These are phyloP conservation scores for Amphicarpaea edgeworthii DNA, from an alignment of 306 rosid genomes.

Conservation along the genomic window DNA sequence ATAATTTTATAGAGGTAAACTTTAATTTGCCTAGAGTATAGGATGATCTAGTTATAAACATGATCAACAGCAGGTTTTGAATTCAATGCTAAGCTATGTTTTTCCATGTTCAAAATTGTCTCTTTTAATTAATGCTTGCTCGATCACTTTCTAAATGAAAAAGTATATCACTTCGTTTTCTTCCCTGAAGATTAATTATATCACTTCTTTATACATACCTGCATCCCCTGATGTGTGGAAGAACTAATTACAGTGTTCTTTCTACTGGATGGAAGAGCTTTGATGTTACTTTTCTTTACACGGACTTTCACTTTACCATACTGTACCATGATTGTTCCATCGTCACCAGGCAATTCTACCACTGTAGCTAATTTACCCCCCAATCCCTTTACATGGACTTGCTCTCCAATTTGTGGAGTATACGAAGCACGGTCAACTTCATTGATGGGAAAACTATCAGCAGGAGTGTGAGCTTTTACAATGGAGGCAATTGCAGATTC, in stretches of 20 bases:
- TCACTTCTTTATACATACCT: conserved; percentile 56
- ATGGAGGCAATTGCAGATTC: conserved; percentile 80
- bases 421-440: conserved; percentile 53
- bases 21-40: neutral
- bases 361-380: conserved; percentile 82
- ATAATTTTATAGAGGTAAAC: neutral
- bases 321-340: conserved; percentile 74
- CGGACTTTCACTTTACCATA: conserved; percentile 88
- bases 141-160: conserved; percentile 9
- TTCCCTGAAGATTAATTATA: conserved; percentile 27
- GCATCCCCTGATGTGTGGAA: conserved; percentile 54
- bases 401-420: conserved; percentile 80
- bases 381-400: conserved; percentile 70
- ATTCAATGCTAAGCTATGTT: conserved; percentile 25
- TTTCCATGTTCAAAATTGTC: conserved; percentile 18
- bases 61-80: neutral
- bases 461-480: conserved; percentile 63
- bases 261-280: conserved; percentile 55
- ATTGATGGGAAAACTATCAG: conserved; percentile 23
- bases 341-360: conserved; percentile 69
- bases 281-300: conserved; percentile 75
- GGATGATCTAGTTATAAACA: neutral
- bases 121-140: conserved; percentile 30
- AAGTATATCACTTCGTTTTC: conserved; percentile 2
- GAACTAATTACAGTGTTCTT: conserved; percentile 55